Percentiles rank a stretch among this genome's conserved stretches.
Evolutionary conservation across 140 eudicot genomes (phyloP).

Genomic region (Bidens hawaiensis): DNA sequence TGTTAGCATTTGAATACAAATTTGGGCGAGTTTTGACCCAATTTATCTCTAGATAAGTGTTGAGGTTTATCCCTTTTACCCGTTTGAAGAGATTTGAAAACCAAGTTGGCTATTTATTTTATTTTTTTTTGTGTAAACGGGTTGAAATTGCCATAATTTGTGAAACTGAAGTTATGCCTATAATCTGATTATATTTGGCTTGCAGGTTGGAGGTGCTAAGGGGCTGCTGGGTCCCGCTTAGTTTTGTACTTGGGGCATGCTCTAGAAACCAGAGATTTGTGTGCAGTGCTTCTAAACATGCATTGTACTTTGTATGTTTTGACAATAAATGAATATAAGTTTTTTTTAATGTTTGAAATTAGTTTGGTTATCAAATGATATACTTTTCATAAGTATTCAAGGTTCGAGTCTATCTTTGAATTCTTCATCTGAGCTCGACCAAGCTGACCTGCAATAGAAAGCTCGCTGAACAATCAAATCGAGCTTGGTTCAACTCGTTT

Average conservation of each 20-base stretch:
- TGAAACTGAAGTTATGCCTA: not conserved
- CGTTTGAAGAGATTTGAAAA: not conserved
- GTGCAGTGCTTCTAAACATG: not conserved
- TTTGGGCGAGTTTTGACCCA: not conserved
- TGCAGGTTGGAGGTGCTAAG: constrained; percentile 5
- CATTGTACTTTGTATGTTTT: constrained; percentile 6
- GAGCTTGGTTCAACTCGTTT: too few relatives aligned
- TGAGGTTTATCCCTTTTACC: not conserved
- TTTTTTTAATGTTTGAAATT: not conserved
- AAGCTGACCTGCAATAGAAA: too few relatives aligned
- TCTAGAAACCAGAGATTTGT: not conserved
- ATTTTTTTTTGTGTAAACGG: not conserved
- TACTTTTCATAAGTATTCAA: not conserved
- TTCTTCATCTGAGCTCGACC: not conserved
- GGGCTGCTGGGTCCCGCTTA: not conserved
- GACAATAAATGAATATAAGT: constrained; percentile 1
- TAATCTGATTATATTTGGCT: not conserved
- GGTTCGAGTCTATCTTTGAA: not conserved
- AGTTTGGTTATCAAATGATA: not conserved
- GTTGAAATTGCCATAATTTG: not conserved
- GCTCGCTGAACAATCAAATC: too few relatives aligned
- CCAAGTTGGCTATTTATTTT: not conserved
- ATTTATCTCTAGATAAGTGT: not conserved
- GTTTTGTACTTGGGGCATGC: not conserved
- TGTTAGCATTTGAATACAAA: not conserved